These are phyloP conservation scores for Ulota crispa DNA, from an alignment of 225 moss, liverwort and hornwort species.

Conservation along the genomic window DNA sequence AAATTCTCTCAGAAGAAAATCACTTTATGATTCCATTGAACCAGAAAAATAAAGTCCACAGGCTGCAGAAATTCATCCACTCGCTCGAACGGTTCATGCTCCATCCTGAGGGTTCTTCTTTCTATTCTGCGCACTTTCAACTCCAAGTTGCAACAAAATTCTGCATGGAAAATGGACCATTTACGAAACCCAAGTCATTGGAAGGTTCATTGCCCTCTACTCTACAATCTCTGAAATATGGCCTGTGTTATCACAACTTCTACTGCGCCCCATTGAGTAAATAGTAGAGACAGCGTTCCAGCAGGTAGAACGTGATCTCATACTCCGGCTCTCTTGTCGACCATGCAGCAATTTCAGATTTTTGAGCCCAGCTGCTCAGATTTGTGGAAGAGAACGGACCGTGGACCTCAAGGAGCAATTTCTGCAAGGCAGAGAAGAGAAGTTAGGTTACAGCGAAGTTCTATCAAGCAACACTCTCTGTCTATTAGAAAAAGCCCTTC, in stretches of 20 bases:
- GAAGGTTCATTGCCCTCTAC: rapidly evolving
- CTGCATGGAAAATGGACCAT: rapidly evolving
- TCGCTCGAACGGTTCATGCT: background rate
- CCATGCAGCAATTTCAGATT: background rate
- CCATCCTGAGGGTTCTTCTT: background rate
- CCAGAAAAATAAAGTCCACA: background rate
- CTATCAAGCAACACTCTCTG: background rate
- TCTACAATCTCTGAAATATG: background rate
- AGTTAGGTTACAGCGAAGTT: background rate
- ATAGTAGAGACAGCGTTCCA: background rate
- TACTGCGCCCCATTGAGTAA: rapidly evolving
- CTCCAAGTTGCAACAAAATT: background rate
- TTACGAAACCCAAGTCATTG: rapidly evolving
- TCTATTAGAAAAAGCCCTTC: background rate
- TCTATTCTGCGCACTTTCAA: background rate
- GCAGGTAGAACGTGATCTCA: too few relatives aligned
- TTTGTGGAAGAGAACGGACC: background rate
- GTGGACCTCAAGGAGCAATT: background rate
- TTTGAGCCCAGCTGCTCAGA: background rate
- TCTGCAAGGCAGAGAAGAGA: background rate
- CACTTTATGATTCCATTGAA: background rate
- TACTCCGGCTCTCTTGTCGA: background rate
- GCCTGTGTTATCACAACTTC: background rate
- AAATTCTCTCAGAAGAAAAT: rapidly evolving
- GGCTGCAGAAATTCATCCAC: rapidly evolving